A percentile compares a stretch with the other conserved stretches of the same genome.
These are phyloP conservation scores for Citrullus amarus DNA, from an alignment of 306 rosid genomes.

Conservation along the genomic window DNA sequence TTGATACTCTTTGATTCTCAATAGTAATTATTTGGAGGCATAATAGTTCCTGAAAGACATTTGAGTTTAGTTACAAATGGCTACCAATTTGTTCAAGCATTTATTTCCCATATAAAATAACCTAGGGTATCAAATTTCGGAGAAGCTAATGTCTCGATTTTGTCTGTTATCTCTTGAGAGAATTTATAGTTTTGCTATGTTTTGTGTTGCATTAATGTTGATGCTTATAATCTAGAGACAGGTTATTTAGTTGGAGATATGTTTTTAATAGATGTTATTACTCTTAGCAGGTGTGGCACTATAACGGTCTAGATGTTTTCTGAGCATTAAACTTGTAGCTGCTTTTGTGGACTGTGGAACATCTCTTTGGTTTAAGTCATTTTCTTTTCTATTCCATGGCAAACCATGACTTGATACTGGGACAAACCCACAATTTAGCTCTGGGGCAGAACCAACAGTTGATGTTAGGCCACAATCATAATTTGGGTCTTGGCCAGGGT, in stretches of 20 bases:
- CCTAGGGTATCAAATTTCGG: neutral
- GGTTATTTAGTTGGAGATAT: neutral
- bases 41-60: no score
- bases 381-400: conserved; percentile 32
- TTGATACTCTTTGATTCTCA: neutral
- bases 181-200: neutral
- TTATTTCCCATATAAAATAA: neutral
- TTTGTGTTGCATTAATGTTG: neutral
- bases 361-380: neutral
- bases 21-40: neutral
- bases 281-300: conserved; percentile 5
- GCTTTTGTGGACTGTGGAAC: conserved; percentile 17
- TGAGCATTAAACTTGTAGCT: conserved; percentile 8
- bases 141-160: neutral
- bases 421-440: conserved; percentile 49
- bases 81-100: neutral
- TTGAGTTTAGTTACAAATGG: neutral
- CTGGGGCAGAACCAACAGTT: conserved; percentile 60
- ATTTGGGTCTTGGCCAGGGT: conserved; percentile 42
- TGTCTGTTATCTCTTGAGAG: neutral
- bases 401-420: conserved; percentile 63
- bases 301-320: neutral
- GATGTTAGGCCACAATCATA: conserved; percentile 48
- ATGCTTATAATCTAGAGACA: neutral
- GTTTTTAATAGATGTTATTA: neutral